Base-by-base conservation (phyloP, 2,329 filamentous ascomycete species). In the Calonectria crousiana region DNA sequence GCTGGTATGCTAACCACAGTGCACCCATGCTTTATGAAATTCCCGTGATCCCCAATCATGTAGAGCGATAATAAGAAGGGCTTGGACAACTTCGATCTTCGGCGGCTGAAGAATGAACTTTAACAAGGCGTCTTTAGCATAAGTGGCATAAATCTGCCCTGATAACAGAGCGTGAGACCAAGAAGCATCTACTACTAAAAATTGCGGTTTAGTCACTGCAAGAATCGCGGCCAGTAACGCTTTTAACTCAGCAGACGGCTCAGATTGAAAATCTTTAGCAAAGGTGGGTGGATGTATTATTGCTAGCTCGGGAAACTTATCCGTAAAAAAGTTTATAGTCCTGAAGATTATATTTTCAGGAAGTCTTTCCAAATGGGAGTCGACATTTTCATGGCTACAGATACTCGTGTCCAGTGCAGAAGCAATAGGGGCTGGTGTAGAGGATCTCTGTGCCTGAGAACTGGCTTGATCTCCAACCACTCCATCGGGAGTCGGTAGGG, bases 21-120 rank as follows among this genome's bases (percentile, higher is more conserved):
- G 83, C 58, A 86, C 83, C 85, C 85, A 87, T 8, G 85, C 84
- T 32, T 82, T 83, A 76, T 86, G 83, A 30, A 84, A 83, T 34
- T 84, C 79, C 52, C 85, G 78, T 8, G 79, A 80, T 2, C 85
- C 85, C 84, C 85, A 86, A 78, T 86, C 85, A 44, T 85, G 81
- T 9, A 85, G 74, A 1, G 83, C 80, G 6, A 85, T 79, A 11
- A 85, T 79, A 16, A 86, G 80, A n/a, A 86, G 75, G 6, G 84
- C 78, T 70, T 86, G 84, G 6, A 85, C 53, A 3, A 69, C 56
- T 47, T 58, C 44, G 11, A 69, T 28, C 32, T 69, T 69, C 3
- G 67, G 67, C 9, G 67, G 67, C 26, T 52, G 38, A 56, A 69
- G 62, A 18, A 69, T 52, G 10, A 36, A 62, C 10, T 26, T 58